phyloP scores from a whole-genome alignment of 805 yeast genomes.

The Candida koratica region DNA sequence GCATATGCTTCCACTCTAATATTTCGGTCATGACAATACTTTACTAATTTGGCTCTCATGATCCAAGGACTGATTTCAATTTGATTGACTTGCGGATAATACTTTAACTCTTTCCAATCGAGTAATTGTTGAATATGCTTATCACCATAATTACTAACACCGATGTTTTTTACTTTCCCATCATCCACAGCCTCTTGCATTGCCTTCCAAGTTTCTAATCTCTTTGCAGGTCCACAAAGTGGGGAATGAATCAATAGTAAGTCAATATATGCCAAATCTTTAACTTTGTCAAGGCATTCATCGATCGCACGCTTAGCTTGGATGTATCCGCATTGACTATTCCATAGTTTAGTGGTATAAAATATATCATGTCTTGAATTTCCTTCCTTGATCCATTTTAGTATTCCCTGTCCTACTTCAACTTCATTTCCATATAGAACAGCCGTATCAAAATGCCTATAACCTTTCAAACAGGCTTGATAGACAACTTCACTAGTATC shows the following conservation, averaged over 20 bases:
- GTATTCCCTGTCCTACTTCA: conserved; percentile 62
- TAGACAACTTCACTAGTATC: conserved; percentile 41
- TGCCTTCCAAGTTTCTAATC: conserved; percentile 65
- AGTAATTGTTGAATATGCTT: conserved; percentile 54
- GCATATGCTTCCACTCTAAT: conserved; percentile 37
- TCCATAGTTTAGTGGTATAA: conserved; percentile 73
- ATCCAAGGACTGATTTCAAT: conserved; percentile 50
- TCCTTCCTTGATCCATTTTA: conserved; percentile 34
- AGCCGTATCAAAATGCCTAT: conserved; percentile 75
- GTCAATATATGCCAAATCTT: conserved; percentile 36
- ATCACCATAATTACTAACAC: conserved; percentile 62
- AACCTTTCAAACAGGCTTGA: conserved; percentile 61
- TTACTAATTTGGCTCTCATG: conserved; percentile 36
- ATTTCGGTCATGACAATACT: conserved; percentile 24
- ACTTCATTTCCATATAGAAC: conserved; percentile 64
- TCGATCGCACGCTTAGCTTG: conserved; percentile 44
- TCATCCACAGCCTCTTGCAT: conserved; percentile 67
- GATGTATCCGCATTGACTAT: conserved; percentile 55
- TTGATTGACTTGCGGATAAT: conserved; percentile 47
- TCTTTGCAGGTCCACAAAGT: conserved; percentile 5
- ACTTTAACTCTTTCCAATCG: conserved; percentile 40
- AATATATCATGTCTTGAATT: conserved; percentile 30
- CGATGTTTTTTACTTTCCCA: conserved; percentile 58
- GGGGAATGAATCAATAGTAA: conserved; percentile 58
- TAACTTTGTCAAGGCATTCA: conserved; percentile 26